A percentile compares a stretch with the other conserved stretches of the same genome.
Evolutionary conservation across 768 basidiomycete genomes (phyloP).

Genomic region (Chiua virens): DNA sequence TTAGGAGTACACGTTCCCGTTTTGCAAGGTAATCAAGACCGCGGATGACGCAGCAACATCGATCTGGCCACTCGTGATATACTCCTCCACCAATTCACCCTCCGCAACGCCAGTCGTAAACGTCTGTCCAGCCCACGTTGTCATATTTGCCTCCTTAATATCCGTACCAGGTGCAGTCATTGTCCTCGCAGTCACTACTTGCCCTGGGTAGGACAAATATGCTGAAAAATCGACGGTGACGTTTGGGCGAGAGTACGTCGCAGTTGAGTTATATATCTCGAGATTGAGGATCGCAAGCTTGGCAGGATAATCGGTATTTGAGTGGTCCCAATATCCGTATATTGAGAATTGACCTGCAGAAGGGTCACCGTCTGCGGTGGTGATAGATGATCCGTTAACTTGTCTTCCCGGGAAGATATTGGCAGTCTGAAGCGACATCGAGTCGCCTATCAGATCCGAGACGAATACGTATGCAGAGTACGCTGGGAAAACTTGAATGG

Average conservation of each 20-base stretch:
- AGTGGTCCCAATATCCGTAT: constrained; percentile 51
- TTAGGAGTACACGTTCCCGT: too few species aligned
- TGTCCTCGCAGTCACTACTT: constrained; percentile 37
- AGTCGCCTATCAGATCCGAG: constrained; percentile 47
- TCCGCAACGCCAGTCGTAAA: constrained; percentile 39
- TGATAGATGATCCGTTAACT: constrained; percentile 51
- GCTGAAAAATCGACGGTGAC: constrained; percentile 39
- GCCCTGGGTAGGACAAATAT: constrained; percentile 31
- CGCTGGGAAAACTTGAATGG: constrained; percentile 51
- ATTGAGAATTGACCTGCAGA: constrained; percentile 45
- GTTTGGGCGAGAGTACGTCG: constrained; percentile 39
- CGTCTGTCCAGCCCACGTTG: constrained; percentile 46
- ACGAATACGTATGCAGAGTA: too few species aligned
- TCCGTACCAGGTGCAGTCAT: constrained; percentile 51
- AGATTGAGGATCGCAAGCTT: too few species aligned
- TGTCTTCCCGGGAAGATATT: constrained; percentile 55
- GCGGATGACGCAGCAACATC: constrained; percentile 40
- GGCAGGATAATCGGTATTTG: constrained; percentile 33
- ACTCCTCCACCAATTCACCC: constrained; percentile 42
- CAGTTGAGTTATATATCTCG: constrained; percentile 51
- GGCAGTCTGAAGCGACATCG: constrained; percentile 42
- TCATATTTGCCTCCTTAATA: constrained; percentile 41
- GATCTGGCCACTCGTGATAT: constrained; percentile 32
- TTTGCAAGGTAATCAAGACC: constrained; percentile 26
- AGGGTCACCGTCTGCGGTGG: constrained; percentile 47